Conservation (phyloP, 345 rosid species). For the Eucalyptus grandis region DNA sequence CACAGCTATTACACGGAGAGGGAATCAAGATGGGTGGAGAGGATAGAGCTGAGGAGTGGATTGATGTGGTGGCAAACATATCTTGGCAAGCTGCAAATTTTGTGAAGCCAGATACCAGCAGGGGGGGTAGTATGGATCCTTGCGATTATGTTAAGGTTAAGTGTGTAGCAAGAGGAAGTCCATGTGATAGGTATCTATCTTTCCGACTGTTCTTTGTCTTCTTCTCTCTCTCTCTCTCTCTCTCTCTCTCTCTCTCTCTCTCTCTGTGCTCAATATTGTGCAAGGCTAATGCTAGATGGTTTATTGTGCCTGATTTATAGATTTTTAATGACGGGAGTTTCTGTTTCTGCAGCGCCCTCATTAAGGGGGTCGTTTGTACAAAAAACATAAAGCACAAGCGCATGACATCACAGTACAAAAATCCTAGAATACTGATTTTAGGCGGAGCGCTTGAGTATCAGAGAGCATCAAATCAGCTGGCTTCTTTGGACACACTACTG, state of each 20-base stretch:
- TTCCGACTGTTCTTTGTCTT: background rate
- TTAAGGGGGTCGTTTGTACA: constrained; percentile 90
- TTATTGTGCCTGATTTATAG: background rate
- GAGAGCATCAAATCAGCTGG: constrained; percentile 69
- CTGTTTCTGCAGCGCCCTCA: constrained; percentile 46
- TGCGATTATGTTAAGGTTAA: constrained; percentile 88
- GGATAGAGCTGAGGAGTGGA: constrained; percentile 55
- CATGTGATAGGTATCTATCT: constrained; percentile 61
- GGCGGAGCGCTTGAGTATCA: constrained; percentile 95
- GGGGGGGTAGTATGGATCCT: constrained; percentile 99
- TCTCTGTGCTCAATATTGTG: background rate
- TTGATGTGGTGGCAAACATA: constrained; percentile 60
- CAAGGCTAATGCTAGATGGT: background rate
- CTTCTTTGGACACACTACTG: constrained; percentile 76
- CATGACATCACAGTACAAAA: constrained; percentile 95
- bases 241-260: background rate
- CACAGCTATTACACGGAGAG: constrained; percentile 75
- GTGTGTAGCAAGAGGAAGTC: constrained; percentile 84
- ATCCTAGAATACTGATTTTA: constrained; percentile 74
- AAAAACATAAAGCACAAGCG: constrained; percentile 98
- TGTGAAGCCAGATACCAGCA: constrained; percentile 95
- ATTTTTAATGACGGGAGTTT: background rate
- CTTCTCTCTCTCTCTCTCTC: too few relatives aligned
- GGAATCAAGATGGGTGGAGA: constrained; percentile 40
- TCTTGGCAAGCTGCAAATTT: constrained; percentile 97